phyloP scores from a whole-genome alignment of 2,329 filamentous ascomycete species.

The Albifimbria verrucaria region DNA sequence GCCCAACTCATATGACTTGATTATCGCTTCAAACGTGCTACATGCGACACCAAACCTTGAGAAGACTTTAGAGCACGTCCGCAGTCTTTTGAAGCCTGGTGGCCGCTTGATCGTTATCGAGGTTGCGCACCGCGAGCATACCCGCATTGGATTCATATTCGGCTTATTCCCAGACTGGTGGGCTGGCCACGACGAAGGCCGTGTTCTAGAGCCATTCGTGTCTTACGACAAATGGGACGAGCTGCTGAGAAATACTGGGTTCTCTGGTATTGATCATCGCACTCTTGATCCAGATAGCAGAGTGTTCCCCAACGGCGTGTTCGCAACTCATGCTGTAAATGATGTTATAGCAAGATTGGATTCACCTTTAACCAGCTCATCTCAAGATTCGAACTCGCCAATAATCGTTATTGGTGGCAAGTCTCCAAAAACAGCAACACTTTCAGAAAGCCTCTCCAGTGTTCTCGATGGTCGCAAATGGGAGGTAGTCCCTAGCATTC shows the following conservation, averaged over 20 bases:
- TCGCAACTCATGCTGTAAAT: neutral
- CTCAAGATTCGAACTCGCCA: neutral
- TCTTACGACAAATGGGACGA: neutral
- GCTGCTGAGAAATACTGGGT: neutral
- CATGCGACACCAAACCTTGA: neutral
- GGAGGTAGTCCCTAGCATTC: neutral
- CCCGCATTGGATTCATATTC: neutral
- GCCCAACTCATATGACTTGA: neutral
- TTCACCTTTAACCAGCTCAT: neutral
- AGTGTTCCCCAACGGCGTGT: neutral
- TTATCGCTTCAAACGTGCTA: neutral
- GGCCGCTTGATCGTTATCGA: slow-evolving; percentile 5
- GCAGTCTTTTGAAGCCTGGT: slow-evolving; percentile 6
- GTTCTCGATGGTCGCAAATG: neutral
- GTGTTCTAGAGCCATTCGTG: neutral
- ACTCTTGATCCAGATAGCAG: neutral
- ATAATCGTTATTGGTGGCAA: neutral
- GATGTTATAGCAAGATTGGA: neutral
- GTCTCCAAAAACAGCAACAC: neutral
- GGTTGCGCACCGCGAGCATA: neutral
- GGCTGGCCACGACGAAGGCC: neutral
- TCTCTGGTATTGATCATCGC: neutral
- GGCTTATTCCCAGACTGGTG: neutral
- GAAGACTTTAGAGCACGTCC: neutral
- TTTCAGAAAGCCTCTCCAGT: neutral